These are phyloP conservation scores for Huntiella moniliformis DNA, from an alignment of 2,329 filamentous ascomycete species.

Conservation along the genomic window DNA sequence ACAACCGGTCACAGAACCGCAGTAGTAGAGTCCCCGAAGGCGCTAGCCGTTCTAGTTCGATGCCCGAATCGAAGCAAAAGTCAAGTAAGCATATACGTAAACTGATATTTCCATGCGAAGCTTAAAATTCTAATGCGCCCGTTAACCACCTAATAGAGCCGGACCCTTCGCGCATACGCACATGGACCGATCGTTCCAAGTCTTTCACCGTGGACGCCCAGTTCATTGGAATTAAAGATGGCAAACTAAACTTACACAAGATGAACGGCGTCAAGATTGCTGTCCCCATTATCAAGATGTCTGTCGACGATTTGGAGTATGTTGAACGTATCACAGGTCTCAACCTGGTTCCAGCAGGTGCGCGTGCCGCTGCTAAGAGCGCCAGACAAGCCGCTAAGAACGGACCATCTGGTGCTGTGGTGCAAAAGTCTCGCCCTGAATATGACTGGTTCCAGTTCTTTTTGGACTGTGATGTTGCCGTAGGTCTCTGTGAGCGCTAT, in stretches of 20 bases:
- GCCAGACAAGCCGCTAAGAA: constrained; percentile 20
- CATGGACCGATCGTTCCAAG: constrained; percentile 87
- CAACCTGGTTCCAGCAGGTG: constrained; percentile 9
- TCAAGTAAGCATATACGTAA: constrained; percentile 44
- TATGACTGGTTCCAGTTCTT: constrained; percentile 99
- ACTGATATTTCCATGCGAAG: not conserved
- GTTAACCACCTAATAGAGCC: constrained; percentile 40
- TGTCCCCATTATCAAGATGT: constrained; percentile 90
- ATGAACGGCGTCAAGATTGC: constrained; percentile 97
- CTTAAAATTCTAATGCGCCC: not conserved
- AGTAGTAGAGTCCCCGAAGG: constrained; percentile 27
- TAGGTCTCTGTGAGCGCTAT: constrained; percentile 86
- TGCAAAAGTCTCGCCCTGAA: constrained; percentile 43
- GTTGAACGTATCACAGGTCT: constrained; percentile 46
- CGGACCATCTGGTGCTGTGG: constrained; percentile 36
- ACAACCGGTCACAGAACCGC: constrained; percentile 47
- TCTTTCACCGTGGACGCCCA: constrained; percentile 96
- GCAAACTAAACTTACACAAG: constrained; percentile 96
- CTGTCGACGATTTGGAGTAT: constrained; percentile 81
- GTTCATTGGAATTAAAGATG: constrained; percentile 83
- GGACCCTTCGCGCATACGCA: constrained; percentile 63
- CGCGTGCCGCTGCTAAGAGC: constrained; percentile 25
- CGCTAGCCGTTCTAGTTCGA: constrained; percentile 20
- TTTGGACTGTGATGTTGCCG: constrained; percentile 74
- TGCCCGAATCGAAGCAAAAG: constrained; percentile 33